These are phyloP conservation scores for Microbotryum saponariae DNA, from an alignment of 1,284 basidiomycete species.

Conservation along the genomic window DNA sequence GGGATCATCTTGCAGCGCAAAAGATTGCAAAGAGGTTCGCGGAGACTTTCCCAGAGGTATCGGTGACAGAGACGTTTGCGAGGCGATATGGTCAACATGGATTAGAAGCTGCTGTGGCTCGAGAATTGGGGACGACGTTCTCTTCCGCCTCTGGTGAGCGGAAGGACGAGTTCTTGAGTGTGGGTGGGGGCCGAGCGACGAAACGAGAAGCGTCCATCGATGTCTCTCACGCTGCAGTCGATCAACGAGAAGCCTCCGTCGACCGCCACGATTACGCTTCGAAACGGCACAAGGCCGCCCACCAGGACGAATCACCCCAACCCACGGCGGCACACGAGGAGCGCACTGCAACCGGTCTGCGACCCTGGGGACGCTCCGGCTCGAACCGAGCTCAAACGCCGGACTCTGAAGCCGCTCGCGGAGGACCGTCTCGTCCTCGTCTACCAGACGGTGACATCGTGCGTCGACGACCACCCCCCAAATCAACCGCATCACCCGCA, in stretches of 20 bases:
- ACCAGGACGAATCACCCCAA: too few relatives aligned
- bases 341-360: slow-evolving; percentile 9
- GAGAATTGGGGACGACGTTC: neutral
- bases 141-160: neutral
- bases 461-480: too few relatives aligned
- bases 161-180: neutral
- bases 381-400: neutral
- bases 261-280: too few relatives aligned
- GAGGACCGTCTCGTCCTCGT: slow-evolving; percentile 44
- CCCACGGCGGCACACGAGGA: slow-evolving; percentile 33
- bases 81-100: neutral
- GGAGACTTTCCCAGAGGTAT: slow-evolving; percentile 78
- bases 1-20: slow-evolving; percentile 78
- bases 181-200: too few relatives aligned
- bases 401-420: slow-evolving; percentile 9
- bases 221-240: too few relatives aligned
- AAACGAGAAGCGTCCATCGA: too few relatives aligned
- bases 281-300: too few relatives aligned
- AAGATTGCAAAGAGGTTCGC: slow-evolving; percentile 82
- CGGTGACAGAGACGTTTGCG: slow-evolving; percentile 26
- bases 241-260: too few relatives aligned
- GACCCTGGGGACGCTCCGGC: neutral
- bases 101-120: neutral
- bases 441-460: slow-evolving; percentile 12
- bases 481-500: too few relatives aligned